Conservation (phyloP, 257 asterid species). For the Marsdenia floribunda region DNA sequence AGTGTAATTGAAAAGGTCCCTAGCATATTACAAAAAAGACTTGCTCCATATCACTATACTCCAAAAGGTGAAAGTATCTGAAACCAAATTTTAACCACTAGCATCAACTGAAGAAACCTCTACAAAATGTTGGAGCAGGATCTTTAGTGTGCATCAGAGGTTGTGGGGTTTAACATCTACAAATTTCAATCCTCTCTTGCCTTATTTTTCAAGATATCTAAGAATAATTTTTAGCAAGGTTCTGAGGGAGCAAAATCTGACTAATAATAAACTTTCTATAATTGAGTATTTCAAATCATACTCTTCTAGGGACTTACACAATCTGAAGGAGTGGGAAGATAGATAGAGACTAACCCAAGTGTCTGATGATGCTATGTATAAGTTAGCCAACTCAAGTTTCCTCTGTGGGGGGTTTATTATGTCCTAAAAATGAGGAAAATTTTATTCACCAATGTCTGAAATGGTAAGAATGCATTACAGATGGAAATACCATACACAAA, state of each 20-base stretch:
- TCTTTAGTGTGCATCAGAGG: neutral
- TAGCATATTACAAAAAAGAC: neutral
- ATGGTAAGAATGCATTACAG: neutral
- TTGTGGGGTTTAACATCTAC: neutral
- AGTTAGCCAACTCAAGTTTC: neutral
- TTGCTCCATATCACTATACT: neutral
- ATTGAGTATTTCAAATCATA: neutral
- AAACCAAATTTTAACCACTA: neutral
- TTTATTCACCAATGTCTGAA: neutral
- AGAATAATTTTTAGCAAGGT: neutral
- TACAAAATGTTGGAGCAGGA: neutral
- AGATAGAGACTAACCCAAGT: neutral
- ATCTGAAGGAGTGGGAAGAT: neutral
- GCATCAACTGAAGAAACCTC: neutral
- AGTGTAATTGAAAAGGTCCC: neutral
- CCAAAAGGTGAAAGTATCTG: neutral
- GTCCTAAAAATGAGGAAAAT: neutral
- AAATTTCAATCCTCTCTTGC: neutral
- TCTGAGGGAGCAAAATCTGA: neutral
- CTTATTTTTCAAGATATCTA: neutral
- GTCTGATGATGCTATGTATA: neutral
- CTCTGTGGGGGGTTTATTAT: neutral
- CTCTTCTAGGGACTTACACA: neutral
- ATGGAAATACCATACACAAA: neutral
- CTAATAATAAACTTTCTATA: neutral